Base-by-base conservation (phyloP, 73 alveolate species). In the Paramecium caudatum region DNA sequence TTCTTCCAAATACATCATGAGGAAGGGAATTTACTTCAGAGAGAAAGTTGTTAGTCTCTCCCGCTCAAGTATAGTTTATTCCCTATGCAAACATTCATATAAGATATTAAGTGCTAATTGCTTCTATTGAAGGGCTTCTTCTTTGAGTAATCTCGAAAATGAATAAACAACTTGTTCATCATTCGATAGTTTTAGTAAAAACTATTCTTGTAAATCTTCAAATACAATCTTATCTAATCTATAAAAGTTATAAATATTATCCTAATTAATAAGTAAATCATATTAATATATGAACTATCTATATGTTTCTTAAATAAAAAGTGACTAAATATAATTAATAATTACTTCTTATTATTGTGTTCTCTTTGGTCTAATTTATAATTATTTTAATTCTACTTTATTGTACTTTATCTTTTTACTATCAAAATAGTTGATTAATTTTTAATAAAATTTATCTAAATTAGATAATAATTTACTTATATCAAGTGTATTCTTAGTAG, bases 201-300 rank as follows among this genome's bases (percentile, higher is more conserved):
- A 65, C 5, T 65, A n/a, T 12, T 65, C 47, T 6, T 30, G 7
- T 0, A 65, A 8, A 13, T 30, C 49, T 25, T 65, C 15, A 65
- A 32, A 33, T 65, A 65, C 27, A 4, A 30, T 30, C 19, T 74
- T 74, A 43, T 74, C 65, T 19, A 74, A 43, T 74, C 65, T 41
- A 74, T 74, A 74, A 74, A 74, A 74, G 43, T 74, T 74, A 45
- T 74, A 41, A 3, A 68, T 41, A 74, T 74, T 74, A 5, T 41
- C 39, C 10, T 63, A 68, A 74, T 74, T 74, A 19, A 74, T 74
- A 1, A 74, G 4, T 23, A 74, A 39, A 5, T 74, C 88, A 43
- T 74, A 74, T 19, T 74, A n/a, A 74, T 74, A 45, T 21, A 39
- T 41, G 27, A 74, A 74, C 19, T 74, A 27, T 12, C 30, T 17